Base-by-base conservation (phyloP, 345 rosid genomes). In the Corchorus olitorius region DNA sequence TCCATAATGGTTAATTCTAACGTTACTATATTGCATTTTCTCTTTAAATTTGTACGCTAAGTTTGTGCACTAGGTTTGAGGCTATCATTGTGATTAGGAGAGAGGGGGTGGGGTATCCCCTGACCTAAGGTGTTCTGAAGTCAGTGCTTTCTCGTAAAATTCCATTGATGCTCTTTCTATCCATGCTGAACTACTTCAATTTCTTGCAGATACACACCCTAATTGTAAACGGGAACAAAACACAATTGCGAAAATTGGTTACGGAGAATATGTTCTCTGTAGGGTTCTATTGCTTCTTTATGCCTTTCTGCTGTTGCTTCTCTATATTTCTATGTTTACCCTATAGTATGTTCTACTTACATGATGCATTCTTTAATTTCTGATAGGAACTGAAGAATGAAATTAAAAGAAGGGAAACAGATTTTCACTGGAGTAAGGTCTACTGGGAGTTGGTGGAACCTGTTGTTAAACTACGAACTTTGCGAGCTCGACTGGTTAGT, bases 381-480 rank as follows among this genome's bases (percentile, higher is more conserved):
- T 63, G 12, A 68, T 83, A 93, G 99, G 86, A 86, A 69, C 87
- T 92, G 75, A 96, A 96, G 83, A 93, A 89, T 61, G 97, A 96
- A 86, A 92, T 96, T 77, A 92, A 92, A 78, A 88, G 82, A 79
- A 87, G 99, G 85, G 94, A 93, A 82, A 39, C 43, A 39, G 43
- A 39, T 39, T 87, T 92, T 22, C 68, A 64, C 79, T 92, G 98
- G 99, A 81, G 76, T 77, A 79, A 71, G 65, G 89, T 96, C 76
- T 74, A 88, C 78, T 96, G 99, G 98, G 98, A 92, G 85, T 63
- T 96, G 93, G 65, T 92, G 77, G 97, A 92, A 84, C 99, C 99
- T n/a, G 83, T 84, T 70, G 75, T 89, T 76, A 92, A 88, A 78
- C 88, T 93, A 80, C 87, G 90, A 79, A 96, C 99, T 37, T 78